Base-by-base conservation (phyloP, 83 land plant species). In the Picea engelmannii region DNA sequence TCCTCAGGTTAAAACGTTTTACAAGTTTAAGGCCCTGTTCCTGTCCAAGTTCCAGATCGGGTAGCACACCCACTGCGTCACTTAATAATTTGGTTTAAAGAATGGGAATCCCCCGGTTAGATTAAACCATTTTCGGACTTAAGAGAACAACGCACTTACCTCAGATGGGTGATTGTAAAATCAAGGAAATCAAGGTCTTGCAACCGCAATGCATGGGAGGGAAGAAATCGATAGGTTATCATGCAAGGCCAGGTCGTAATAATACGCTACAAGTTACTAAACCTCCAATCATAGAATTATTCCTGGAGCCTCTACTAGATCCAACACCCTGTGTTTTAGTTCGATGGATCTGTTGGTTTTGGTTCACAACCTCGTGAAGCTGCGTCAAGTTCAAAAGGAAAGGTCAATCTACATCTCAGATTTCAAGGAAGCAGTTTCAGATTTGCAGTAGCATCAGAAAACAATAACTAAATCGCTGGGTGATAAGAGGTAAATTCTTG, bases 331-430 rank as follows among this genome's bases (percentile, higher is more conserved):
- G 13, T 3, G 59, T 55, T 55, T 13, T 55, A 55, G 59, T 55
- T 3, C 16, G 13, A 55, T 55, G 59, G 16, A 0, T 55, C 16
- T 55, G 16, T 16, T 47, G 59, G 31, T 78, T 60, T 21, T 18
- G 27, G 18, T 58, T 78, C 55, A 25, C 42, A 60, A 42, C 17
- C 21, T 15, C 3, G 18, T 60, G 63, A 59, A 15, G 64, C 1
- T 78, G 76, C 69, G 80, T 82, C 82, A 64, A 83, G 27, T 83
- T 82, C 84, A 70, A 91, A 88, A 49, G 82, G 84, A 78, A 84
- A 90, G 82, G 81, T 92, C 38, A 35, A 27, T 35, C 38, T 35
- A 35, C 38, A 35, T 35, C 3, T 35, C 3, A 35, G 35, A 35
- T 35, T 35, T 35, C 35, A 35, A 35, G 38, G 38, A 35, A 35